Base-by-base conservation (phyloP, 164 flowering plant genomes). In the Dillenia suffruticosa region DNA sequence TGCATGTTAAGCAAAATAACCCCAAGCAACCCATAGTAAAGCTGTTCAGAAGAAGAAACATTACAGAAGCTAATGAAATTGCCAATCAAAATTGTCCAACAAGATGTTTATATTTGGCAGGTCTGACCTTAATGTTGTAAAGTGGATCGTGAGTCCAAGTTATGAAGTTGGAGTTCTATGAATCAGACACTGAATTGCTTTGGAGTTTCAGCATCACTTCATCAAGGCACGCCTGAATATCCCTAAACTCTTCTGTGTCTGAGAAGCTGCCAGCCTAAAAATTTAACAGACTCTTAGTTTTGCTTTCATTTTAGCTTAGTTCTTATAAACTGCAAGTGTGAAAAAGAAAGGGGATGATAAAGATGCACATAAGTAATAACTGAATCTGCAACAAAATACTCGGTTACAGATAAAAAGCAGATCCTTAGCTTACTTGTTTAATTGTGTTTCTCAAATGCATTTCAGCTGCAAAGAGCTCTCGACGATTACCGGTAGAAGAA, bases 391-490 rank as follows among this genome's bases (percentile, higher is more conserved):
- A 14, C 47, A 56, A 8, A 19, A 15, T 56, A 50, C 9, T 12
- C 52, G 11, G 16, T 17, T 9, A 13, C 12, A n/a, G 16, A 51
- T 9, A 14, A 10, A n/a, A 2, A 14, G 53, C 9, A 51, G n/a
- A 51, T 14, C 9, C 45, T 43, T 1, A 56, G 54, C 69, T 69
- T 74, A 70, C 97, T 88, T 81, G 98, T 73, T 76, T 90, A 57
- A 89, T 62, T 47, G 71, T 51, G 70, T 72, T 88, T 61, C 80
- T 83, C 22, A 93, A 66, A 63, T 87, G 95, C 97, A 87, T 83
- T 72, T 89, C 91, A 65, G 96, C 91, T 47, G 86, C 40, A 51
- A 64, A 26, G 44, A 93, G 84, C 63, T 90, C 96, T 59, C 77
- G 74, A 10, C 68, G 76, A 57, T 85, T 83, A 13, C 77, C 74